These are phyloP conservation scores for Eucalyptus tenuipes DNA, from an alignment of 345 rosid species.

Conservation along the genomic window DNA sequence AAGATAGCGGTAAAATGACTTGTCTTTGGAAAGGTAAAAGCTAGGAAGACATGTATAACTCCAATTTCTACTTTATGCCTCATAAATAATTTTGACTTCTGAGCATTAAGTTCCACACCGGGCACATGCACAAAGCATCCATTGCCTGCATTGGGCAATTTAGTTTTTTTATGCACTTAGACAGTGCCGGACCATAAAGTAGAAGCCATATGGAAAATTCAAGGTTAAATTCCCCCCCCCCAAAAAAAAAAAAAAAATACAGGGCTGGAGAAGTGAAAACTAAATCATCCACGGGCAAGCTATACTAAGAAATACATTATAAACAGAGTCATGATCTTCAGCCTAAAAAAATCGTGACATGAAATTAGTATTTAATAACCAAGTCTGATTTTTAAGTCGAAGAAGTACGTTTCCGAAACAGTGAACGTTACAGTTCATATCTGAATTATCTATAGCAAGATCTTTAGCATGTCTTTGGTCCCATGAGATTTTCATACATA, in stretches of 20 bases:
- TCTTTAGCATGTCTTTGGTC: not conserved
- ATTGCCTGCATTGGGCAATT: not conserved
- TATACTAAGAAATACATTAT: not conserved
- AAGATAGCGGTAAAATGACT: not conserved
- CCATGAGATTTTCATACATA: constrained; percentile 6
- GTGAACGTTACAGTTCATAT: not conserved
- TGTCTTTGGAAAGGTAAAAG: not conserved
- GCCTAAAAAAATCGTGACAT: not conserved
- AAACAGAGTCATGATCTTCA: not conserved
- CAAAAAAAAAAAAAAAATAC: too few relatives aligned
- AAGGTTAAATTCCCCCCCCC: not conserved
- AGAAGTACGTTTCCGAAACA: not conserved
- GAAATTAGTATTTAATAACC: not conserved
- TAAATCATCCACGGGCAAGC: not conserved
- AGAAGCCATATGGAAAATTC: not conserved
- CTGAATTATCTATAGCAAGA: not conserved
- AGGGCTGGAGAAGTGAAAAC: not conserved
- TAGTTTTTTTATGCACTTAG: not conserved
- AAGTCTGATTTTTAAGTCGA: not conserved
- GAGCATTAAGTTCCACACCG: not conserved
- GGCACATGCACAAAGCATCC: not conserved
- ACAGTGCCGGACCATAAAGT: not conserved
- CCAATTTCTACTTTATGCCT: not conserved
- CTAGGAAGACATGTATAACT: not conserved
- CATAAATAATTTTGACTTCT: not conserved